Evolutionary conservation across 148 eudicot genomes (phyloP), one percentile per base, ranked within the genome.

Genomic region (Persicaria maculosa): DNA sequence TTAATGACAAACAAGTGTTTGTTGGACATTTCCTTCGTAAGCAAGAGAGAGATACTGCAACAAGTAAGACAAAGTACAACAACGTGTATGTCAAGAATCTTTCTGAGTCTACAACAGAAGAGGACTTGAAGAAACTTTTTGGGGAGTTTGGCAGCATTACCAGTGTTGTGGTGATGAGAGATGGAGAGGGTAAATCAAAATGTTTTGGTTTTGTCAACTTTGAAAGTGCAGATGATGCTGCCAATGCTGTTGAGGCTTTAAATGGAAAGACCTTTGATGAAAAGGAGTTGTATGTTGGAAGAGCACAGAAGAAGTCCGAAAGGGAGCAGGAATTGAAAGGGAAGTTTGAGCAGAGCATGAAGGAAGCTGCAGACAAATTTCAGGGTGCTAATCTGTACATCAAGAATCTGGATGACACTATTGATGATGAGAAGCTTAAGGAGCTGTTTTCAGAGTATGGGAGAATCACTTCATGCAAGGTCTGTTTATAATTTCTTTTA

Each of bases 381-480:
- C 80, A 80, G 76, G 79, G 83, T 31, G 80, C 78, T 47, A 86
- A 84, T 79, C 43, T 84, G 2, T 86, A 82, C 55, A 55, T 86
- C 52, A 86, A 84, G 67, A 84, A 84, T 61, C 65, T 84, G 83
- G 97, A 91, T 82, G 97, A 91, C 75, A 86, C 77, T 77, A 74
- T 89, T 79, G 90, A 89, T 80, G 97, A 91, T 81, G 97, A 91
- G n/a, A 91, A 89, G 74, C 90, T 91, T 4, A 91, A 82, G 80
- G 97, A 91, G 75, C 40, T 91, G 74, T 91, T 91, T 75, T 76
- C 88, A 0, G 93, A 89, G 80, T 88, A 65, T 76, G 97, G 97
- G 62, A 83, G 86, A 40, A 82, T 91, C 61, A 82, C 87, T 45
- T 89, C 97, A 0, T 91, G 90, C 93, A 91, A 91, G 97, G 93